These are phyloP conservation scores for Sesbania bispinosa DNA, from an alignment of 306 rosid genomes.

Conservation along the genomic window DNA sequence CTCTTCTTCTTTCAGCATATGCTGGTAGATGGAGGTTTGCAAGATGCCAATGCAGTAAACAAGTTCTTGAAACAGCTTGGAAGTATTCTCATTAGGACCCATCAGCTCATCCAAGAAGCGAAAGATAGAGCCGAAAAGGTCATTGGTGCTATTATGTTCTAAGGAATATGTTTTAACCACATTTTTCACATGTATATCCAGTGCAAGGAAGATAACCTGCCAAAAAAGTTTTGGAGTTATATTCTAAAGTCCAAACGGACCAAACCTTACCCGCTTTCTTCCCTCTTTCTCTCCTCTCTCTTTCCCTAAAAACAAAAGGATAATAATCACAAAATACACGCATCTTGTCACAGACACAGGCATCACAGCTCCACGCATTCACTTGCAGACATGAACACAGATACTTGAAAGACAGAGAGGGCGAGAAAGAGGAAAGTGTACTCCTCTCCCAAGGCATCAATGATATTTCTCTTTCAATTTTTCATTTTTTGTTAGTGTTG, in stretches of 20 bases:
- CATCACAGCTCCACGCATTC: neutral
- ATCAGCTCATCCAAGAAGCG: constrained; percentile 49
- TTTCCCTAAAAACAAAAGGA: no score
- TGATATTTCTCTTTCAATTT: neutral
- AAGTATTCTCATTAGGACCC: constrained; percentile 36
- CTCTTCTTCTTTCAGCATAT: constrained; percentile 92
- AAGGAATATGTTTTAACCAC: constrained; percentile 66
- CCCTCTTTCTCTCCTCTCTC: no score
- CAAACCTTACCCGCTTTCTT: no score
- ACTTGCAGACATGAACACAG: neutral
- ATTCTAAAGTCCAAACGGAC: constrained; percentile 1
- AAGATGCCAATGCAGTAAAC: constrained; percentile 61
- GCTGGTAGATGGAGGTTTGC: constrained; percentile 54
- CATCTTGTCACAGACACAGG: neutral
- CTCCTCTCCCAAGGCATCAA: neutral
- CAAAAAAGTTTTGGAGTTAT: constrained; percentile 3
- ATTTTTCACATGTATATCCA: constrained; percentile 67
- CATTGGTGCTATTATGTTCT: constrained; percentile 62
- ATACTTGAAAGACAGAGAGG: neutral
- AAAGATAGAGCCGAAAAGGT: constrained; percentile 56
- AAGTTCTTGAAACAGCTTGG: constrained; percentile 68
- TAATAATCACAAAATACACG: neutral
- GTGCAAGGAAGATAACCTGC: constrained; percentile 75
- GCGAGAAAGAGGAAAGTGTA: neutral
- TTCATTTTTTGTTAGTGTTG: neutral